Conservation (phyloP, 1,139 yeast species). For the Magnusiomyces tetraspermus region DNA sequence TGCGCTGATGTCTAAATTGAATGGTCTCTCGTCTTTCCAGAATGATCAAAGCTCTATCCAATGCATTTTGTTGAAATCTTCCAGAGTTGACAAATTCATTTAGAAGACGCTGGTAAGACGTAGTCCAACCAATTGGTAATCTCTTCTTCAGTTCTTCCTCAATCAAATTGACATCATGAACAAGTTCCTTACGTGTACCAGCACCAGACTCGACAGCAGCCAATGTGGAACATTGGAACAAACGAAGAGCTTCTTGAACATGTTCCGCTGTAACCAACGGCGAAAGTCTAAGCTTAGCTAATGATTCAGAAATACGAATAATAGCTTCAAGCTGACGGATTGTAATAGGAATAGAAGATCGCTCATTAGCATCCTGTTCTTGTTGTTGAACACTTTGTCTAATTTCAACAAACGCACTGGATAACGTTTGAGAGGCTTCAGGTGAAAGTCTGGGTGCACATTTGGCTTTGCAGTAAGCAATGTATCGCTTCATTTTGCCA, state of each 20-base stretch:
- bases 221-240: constrained; percentile 96
- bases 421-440: constrained; percentile 82
- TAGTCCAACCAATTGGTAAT: constrained; percentile 94
- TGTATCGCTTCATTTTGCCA: constrained; percentile 82
- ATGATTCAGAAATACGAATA: constrained; percentile 86
- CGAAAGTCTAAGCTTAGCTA: constrained; percentile 76
- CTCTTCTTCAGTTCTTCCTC: constrained; percentile 83
- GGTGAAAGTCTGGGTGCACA: constrained; percentile 90
- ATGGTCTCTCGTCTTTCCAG: constrained; percentile 82
- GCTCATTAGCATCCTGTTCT: constrained; percentile 74
- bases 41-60: constrained; percentile 74
- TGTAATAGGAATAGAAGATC: constrained; percentile 95
- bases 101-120: constrained; percentile 74
- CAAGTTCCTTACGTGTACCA: constrained; percentile 42
- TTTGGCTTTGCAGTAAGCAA: constrained; percentile 77
- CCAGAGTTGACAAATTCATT: constrained; percentile 64
- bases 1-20: constrained; percentile 81
- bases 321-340: constrained; percentile 97
- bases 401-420: constrained; percentile 91
- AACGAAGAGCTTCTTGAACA: constrained; percentile 89
- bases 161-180: constrained; percentile 64
- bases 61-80: constrained; percentile 43
- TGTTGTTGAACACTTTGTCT: constrained; percentile 73
- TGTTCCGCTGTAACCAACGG: constrained; percentile 84
- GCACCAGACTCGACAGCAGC: constrained; percentile 90